Evolutionary conservation across 371 early-diverging fungal species (phyloP), one percentile per base, ranked within the genome.

Genomic region (Rhizomucor miehei): DNA sequence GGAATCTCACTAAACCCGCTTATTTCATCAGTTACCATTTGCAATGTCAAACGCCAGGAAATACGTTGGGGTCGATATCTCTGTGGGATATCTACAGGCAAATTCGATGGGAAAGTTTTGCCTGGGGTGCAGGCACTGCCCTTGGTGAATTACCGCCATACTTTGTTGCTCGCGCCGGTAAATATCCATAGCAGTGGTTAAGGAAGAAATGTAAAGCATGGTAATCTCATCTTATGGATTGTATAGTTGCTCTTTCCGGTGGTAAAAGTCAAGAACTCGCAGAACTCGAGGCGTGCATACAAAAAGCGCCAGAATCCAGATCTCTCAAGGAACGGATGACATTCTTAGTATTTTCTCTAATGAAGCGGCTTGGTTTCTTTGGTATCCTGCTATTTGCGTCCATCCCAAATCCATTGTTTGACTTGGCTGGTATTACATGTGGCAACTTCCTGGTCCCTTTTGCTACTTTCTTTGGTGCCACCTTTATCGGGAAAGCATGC

Each of bases 351-450:
- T 80, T 87, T 68, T 56, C 76, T 17, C 60, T 86, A 36, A 76
- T 95, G 65, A 79, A 82, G 52, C 79, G 78, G 1, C 69, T 89
- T 6, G 96, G 94, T 1, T 94, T 95, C 62, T 77, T 84, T 51
- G 95, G 95, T 37, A 95, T 96, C 34, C 76, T 96, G 17, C 56
- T 93, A 4, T 90, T 89, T 69, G 96, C 96, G 6, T 93, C 94
- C 74, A 91, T 95, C 45, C 96, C 96, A 10, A 96, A 95, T 57
- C 95, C 96, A n/a, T 67, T 96, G 34, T 96, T 95, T 71, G 96
- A 95, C 63, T 78, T 95, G 36, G 95, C 96, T 37, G 96, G 96
- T 23, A 94, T 95, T 44, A 85, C 90, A 2, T 94, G 95, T 62
- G 96, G 96, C 1, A 89, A 91, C 62, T 94, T 91, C 60, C 56